Base-by-base conservation (phyloP, 768 basidiomycete species). In the Phanerodontia chrysosporium region DNA sequence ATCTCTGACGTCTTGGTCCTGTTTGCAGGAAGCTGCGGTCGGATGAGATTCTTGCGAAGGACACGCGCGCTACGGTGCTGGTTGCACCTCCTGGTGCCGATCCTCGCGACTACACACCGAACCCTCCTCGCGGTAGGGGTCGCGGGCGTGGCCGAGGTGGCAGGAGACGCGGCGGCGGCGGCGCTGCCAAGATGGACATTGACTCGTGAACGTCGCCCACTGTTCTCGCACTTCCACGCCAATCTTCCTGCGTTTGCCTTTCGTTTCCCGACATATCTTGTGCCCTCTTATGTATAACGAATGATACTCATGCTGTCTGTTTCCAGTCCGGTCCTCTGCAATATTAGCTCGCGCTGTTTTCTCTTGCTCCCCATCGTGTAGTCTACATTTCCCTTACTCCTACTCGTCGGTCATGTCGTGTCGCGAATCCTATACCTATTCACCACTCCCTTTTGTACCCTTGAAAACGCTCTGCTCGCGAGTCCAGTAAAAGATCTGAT, bases 21-120 rank as follows among this genome's bases (percentile, higher is more conserved):
- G 27, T 53, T 12, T 30, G 52, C 65, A 93, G 92, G 60, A 94
- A 92, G 82, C 78, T 95, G 78, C 89, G 92, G 55, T 93, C 92
- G 2, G 92, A 95, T 68, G 83, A 83, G 1, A 78, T 93, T 51
- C 70, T 91, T 30, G 76, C 77, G 22, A 81, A 81, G 59, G 79
- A 79, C 64, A 81, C 86, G n/a, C 83, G 89, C 27, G 88, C 89
- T 3, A 78, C 81, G 13, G 80, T 92, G 0, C 75, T 90, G 22
- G 70, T 88, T 28, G 83, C 84, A 28, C 89, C 89, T 0, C 88
- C 87, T 13, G 87, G 87, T 8, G 70, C 82, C 4, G 76, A 89
- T 59, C 77, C 81, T 0, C 77, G 79, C 30, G 80, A 80, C 2
- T 82, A 87, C 64, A 69, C 67, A 1, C 79, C 76, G 57, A 59